Evolutionary conservation across 192 early-diverging fungal species (phyloP).

Genomic region (Coemansia sp.): DNA sequence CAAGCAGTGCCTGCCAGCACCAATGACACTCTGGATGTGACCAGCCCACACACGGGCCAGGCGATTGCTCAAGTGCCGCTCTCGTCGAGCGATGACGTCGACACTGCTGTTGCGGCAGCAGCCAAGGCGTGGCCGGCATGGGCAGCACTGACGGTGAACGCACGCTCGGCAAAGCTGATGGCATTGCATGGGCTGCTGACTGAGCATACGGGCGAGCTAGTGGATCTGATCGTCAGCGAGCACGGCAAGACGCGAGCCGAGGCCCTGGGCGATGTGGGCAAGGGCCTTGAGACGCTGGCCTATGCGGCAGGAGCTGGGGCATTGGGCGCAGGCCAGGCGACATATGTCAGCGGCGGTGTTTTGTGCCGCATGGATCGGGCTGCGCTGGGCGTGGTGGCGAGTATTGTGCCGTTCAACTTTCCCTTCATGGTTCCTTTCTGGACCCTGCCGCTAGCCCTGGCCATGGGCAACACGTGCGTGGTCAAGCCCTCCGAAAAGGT

Average conservation of each 20-base stretch:
- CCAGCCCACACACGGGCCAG: slow-evolving; percentile 64
- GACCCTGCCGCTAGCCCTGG: slow-evolving; percentile 78
- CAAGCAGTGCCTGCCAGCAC: not conserved
- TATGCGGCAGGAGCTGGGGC: slow-evolving; percentile 73
- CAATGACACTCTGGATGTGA: slow-evolving; percentile 56
- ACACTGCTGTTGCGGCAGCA: slow-evolving; percentile 63
- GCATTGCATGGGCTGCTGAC: slow-evolving; percentile 61
- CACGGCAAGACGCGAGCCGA: slow-evolving; percentile 81
- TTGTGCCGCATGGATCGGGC: slow-evolving; percentile 66
- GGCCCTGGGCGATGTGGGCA: slow-evolving; percentile 71
- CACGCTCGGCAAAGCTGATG: slow-evolving; percentile 66
- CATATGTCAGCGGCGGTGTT: slow-evolving; percentile 70
- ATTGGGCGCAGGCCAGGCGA: slow-evolving; percentile 62
- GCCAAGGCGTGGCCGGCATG: slow-evolving; percentile 60
- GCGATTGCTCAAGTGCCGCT: slow-evolving; percentile 69
- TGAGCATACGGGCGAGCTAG: slow-evolving; percentile 67
- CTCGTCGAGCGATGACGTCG: slow-evolving; percentile 61
- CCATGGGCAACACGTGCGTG: slow-evolving; percentile 70
- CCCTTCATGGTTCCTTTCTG: slow-evolving; percentile 87
- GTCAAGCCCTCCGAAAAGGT: slow-evolving; percentile 85
- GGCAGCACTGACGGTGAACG: slow-evolving; percentile 70
- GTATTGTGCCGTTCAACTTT: slow-evolving; percentile 85
- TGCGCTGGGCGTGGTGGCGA: slow-evolving; percentile 75
- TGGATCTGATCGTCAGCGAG: slow-evolving; percentile 71
- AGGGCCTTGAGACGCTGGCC: slow-evolving; percentile 81